These are phyloP conservation scores for Phytophthora capsici DNA, from an alignment of 352 stramenopile genomes.

Conservation along the genomic window DNA sequence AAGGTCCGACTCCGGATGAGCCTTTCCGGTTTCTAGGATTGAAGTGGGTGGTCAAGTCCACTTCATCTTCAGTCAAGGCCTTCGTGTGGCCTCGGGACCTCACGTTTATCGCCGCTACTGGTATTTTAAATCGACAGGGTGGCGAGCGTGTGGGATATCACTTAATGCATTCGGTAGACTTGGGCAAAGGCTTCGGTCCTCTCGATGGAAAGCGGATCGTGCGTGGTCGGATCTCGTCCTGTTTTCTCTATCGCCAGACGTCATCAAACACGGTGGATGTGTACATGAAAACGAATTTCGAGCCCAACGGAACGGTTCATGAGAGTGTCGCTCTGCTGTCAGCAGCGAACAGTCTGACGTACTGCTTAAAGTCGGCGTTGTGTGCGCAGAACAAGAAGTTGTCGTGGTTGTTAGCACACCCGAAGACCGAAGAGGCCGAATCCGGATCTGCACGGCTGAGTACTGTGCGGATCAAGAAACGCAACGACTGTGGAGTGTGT, in stretches of 20 bases:
- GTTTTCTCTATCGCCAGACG: conserved; percentile 50
- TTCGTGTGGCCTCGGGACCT: conserved; percentile 54
- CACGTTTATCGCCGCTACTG: conserved; percentile 54
- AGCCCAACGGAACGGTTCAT: conserved; percentile 42
- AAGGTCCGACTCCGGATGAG: conserved; percentile 38
- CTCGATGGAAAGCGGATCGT: conserved; percentile 41
- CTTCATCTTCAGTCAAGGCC: conserved; percentile 33
- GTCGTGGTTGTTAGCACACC: conserved; percentile 46
- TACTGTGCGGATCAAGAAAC: conserved; percentile 26
- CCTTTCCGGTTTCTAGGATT: conserved; percentile 53
- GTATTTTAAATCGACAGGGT: conserved; percentile 43
- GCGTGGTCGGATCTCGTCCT: conserved; percentile 50
- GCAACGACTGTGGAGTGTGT: conserved; percentile 43
- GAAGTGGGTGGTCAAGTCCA: conserved; percentile 51
- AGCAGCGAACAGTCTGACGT: conserved; percentile 44
- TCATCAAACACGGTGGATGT: conserved; percentile 47
- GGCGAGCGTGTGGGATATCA: conserved; percentile 64
- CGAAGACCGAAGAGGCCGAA: conserved; percentile 17
- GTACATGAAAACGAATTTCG: conserved; percentile 58
- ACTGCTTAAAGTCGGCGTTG: conserved; percentile 37
- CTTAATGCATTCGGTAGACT: conserved; percentile 56
- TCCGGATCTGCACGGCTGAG: conserved; percentile 22
- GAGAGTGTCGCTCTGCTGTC: conserved; percentile 40
- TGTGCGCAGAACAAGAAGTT: conserved; percentile 67
- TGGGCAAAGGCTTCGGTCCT: conserved; percentile 39